Conservation (phyloP, 2,329 filamentous ascomycete species). For the Trematosphaeria pertusa region DNA sequence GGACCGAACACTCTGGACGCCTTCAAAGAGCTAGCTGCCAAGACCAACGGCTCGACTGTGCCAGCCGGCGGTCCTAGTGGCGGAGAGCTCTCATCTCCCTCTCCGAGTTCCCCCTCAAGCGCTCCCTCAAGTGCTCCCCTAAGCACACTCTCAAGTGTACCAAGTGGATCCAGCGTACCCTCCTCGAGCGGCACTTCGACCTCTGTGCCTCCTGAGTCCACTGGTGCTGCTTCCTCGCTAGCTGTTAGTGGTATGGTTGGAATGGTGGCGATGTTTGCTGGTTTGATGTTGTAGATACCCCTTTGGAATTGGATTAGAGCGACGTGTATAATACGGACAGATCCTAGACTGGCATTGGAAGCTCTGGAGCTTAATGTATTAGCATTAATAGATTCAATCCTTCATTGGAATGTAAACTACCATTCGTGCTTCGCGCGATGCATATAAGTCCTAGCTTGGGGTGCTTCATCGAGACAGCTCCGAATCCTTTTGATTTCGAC, state of each 20-base stretch:
- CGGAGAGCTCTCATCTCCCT: constrained; percentile 9
- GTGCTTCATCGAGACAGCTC: too few species aligned
- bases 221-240: constrained; percentile 22
- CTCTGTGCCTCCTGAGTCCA: constrained; percentile 3
- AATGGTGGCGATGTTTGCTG: constrained; percentile 17
- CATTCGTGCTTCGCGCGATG: too few species aligned
- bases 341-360: too few species aligned
- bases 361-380: too few species aligned
- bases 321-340: too few species aligned
- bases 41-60: constrained; percentile 19
- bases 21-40: constrained; percentile 18
- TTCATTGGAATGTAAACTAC: too few species aligned
- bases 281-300: constrained; percentile 14
- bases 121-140: constrained; percentile 1
- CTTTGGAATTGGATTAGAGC: too few species aligned
- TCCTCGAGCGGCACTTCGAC: constrained; percentile 3
- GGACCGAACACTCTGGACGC: constrained; percentile 26
- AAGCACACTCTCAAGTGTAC: too few species aligned
- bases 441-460: too few species aligned
- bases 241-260: constrained; percentile 15
- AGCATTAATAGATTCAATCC: too few species aligned
- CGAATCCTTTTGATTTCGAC: too few species aligned
- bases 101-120: neutral
- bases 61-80: constrained; percentile 13
- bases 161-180: neutral